Percentiles rank a stretch among this genome's conserved stretches.
Conservation (phyloP, 108 stramenopile genomes). For the Conticribra weissflogii region DNA sequence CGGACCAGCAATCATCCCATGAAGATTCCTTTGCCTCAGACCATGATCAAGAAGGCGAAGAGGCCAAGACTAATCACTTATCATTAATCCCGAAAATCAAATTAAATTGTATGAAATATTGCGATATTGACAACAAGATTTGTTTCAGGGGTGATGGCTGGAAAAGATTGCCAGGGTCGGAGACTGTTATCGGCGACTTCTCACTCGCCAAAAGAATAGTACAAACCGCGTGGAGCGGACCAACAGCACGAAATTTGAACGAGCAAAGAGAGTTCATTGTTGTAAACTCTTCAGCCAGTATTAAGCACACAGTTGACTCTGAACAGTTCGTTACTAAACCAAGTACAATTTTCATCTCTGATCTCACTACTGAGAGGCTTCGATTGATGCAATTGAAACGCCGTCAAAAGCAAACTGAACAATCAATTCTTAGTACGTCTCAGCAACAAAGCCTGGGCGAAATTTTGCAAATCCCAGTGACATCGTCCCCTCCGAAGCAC, state of each 20-base stretch:
- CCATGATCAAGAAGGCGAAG: neutral
- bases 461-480: constrained; percentile 49
- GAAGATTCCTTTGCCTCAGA: neutral
- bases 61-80: neutral
- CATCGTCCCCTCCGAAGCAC: neutral
- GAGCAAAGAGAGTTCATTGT: constrained; percentile 62
- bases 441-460: constrained; percentile 49
- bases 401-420: constrained; percentile 39
- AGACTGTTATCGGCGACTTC: constrained; percentile 32
- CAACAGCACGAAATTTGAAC: constrained; percentile 54
- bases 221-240: constrained; percentile 21
- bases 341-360: constrained; percentile 65
- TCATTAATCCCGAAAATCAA: constrained; percentile 19
- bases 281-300: constrained; percentile 60
- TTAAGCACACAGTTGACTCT: constrained; percentile 54
- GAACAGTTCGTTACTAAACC: constrained; percentile 62
- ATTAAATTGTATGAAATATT: constrained; percentile 20
- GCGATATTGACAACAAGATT: neutral
- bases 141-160: constrained; percentile 39
- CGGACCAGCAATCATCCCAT: neutral
- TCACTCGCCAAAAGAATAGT: constrained; percentile 32
- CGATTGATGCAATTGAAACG: constrained; percentile 35
- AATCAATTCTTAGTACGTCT: constrained; percentile 34
- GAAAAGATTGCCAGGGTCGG: constrained; percentile 31
- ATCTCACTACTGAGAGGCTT: constrained; percentile 65